These are phyloP conservation scores for Escovopsis sp. DNA, from an alignment of 2,329 filamentous ascomycete genomes.

Conservation along the genomic window DNA sequence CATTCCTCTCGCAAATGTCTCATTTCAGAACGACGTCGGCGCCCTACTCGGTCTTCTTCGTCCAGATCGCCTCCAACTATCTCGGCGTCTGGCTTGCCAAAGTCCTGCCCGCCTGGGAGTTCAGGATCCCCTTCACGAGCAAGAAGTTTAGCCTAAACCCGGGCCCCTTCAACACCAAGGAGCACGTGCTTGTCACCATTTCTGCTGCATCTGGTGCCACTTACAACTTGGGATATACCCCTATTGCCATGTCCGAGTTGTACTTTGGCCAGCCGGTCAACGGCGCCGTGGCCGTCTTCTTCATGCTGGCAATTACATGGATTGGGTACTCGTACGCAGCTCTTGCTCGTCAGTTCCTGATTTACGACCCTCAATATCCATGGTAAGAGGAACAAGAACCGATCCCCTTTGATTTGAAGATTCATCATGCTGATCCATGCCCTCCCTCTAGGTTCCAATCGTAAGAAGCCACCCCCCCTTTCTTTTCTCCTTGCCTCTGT, in stretches of 20 bases:
- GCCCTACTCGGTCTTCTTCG: conserved; percentile 47
- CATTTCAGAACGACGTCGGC: conserved; percentile 42
- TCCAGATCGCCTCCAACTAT: conserved; percentile 43
- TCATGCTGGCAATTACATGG: conserved; percentile 44
- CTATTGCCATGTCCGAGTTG: conserved; percentile 39
- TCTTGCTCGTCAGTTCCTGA: conserved; percentile 38
- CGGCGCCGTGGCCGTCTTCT: conserved; percentile 39
- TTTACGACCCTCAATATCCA: conserved; percentile 37
- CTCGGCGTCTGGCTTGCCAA: conserved; percentile 37
- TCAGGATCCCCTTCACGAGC: conserved; percentile 31
- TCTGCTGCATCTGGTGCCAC: conserved; percentile 38
- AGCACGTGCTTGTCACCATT: conserved; percentile 42
- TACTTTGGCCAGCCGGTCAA: conserved; percentile 40
- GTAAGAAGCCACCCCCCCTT: conserved; percentile 8
- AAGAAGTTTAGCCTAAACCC: conserved; percentile 39
- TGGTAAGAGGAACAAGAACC: conserved; percentile 4
- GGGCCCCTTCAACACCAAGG: conserved; percentile 41
- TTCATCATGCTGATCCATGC: background rate
- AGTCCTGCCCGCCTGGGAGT: conserved; percentile 30
- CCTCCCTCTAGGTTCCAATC: conserved; percentile 24
- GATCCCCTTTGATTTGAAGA: background rate
- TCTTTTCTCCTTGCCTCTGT: background rate
- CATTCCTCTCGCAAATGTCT: conserved; percentile 41
- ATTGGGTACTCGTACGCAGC: conserved; percentile 45
- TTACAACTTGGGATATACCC: conserved; percentile 34